Conservation (phyloP, 306 rosid genomes). For the Quercus ilex region DNA sequence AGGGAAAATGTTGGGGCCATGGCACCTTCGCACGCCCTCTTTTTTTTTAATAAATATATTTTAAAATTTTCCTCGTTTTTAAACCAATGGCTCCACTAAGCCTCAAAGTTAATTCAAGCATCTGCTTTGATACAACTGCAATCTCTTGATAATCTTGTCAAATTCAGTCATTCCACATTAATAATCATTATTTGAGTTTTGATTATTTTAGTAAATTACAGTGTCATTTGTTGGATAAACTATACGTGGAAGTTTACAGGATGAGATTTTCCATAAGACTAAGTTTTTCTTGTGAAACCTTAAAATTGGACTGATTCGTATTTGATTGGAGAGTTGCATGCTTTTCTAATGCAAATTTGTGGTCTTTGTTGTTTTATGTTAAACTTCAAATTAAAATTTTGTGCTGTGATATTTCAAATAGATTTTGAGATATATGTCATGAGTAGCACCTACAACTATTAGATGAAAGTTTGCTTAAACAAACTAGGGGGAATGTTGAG, state of each 20-base stretch:
- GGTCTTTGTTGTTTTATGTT: too few species aligned
- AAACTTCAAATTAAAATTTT: neutral
- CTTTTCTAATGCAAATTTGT: too few species aligned
- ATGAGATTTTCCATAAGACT: too few species aligned
- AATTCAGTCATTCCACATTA: neutral
- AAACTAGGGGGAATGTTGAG: neutral
- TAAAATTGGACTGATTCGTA: too few species aligned
- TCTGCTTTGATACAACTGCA: neutral
- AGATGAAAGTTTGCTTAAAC: too few species aligned
- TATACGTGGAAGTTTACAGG: neutral
- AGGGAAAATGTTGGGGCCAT: neutral
- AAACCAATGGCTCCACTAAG: neutral
- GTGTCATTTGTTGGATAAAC: neutral
- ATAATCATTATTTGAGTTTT: neutral
- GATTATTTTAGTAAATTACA: neutral
- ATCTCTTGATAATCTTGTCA: neutral
- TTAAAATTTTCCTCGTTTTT: neutral
- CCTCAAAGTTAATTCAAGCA: neutral
- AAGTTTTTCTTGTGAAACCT: too few species aligned
- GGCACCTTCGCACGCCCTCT: neutral
- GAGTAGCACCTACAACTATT: neutral
- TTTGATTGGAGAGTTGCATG: too few species aligned
- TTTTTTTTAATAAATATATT: too few species aligned
- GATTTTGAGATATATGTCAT: neutral
- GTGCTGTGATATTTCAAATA: neutral